Base-by-base conservation (phyloP, 352 stramenopile genomes). In the Globisporangium canariense region DNA sequence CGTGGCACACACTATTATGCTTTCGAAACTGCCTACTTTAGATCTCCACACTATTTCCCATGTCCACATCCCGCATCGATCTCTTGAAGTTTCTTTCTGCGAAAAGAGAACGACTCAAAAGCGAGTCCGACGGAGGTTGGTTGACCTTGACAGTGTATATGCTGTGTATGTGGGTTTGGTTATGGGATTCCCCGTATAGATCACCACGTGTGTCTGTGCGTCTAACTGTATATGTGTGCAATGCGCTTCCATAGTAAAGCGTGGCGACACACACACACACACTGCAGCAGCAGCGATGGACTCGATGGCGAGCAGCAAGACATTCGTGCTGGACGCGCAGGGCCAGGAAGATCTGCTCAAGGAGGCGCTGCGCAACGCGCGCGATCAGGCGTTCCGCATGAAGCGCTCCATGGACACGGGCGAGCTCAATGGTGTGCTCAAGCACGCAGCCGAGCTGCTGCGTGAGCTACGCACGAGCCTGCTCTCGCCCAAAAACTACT, bases 401-500 rank as follows among this genome's bases (percentile, higher is more conserved):
- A 92, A 96, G 71, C 88, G 86, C 45, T 81, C 85, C 2, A 85
- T 88, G 67, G 85, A 93, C 60, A 66, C 73, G 20, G 73, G 74
- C 60, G 88, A 97, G 64, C 78, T 96, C 41, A 69, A 84, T 22
- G 74, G 70, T 7, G 85, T 91, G 58, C 80, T 97, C 25, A 90
- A 94, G 47, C 77, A 93, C 67, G 87, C 88, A 11, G 81, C 79
- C 14, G 80, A 95, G 36, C 73, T 97, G 67, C 76, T 97, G 54
- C 77, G 82, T 25, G 89, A 97, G 71, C 70, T 97, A 66, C 85
- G 87, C 61, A 95, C 86, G 58, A 89, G 78, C 55, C 70, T 91
- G 40, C 76, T 99, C n/a, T 98, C 91, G 28, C 98, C 98, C 22
- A 98, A 98, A 71, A 98, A 98, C 71, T 99, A 99, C 81, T 99